These are phyloP conservation scores for Rhododendron williamsianum DNA, from an alignment of 148 eudicot species.

Conservation along the genomic window DNA sequence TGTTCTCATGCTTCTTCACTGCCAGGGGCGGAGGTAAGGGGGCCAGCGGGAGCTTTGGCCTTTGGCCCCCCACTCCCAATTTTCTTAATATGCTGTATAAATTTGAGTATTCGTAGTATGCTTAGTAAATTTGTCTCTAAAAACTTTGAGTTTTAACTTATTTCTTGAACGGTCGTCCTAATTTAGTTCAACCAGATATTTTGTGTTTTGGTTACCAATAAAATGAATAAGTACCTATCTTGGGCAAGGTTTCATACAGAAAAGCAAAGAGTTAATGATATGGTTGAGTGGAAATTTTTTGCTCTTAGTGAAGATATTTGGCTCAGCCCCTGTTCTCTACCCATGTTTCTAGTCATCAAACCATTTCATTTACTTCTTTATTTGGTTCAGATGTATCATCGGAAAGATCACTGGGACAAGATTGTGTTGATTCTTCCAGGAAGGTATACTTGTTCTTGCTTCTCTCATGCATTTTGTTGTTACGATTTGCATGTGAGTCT, in stretches of 20 bases:
- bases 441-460: slow-evolving; percentile 19
- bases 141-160: background rate
- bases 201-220: background rate
- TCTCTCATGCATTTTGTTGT: background rate
- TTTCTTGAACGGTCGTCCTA: background rate
- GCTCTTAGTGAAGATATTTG: background rate
- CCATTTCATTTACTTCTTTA: background rate
- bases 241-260: background rate
- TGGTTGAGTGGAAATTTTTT: background rate
- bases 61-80: background rate
- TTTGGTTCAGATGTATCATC: slow-evolving; percentile 28
- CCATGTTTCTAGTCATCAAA: background rate
- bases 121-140: background rate
- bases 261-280: background rate
- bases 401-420: slow-evolving; percentile 22
- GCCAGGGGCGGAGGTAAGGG: background rate
- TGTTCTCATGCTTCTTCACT: slow-evolving; percentile 7
- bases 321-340: slow-evolving; percentile 6
- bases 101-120: background rate
- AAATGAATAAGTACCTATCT: background rate
- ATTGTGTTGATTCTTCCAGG: slow-evolving; percentile 18
- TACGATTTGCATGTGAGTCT: background rate
- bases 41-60: background rate
- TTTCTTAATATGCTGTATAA: background rate
- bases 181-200: background rate